phyloP scores from a whole-genome alignment of 83 land plant genomes.

The Picea engelmannii region DNA sequence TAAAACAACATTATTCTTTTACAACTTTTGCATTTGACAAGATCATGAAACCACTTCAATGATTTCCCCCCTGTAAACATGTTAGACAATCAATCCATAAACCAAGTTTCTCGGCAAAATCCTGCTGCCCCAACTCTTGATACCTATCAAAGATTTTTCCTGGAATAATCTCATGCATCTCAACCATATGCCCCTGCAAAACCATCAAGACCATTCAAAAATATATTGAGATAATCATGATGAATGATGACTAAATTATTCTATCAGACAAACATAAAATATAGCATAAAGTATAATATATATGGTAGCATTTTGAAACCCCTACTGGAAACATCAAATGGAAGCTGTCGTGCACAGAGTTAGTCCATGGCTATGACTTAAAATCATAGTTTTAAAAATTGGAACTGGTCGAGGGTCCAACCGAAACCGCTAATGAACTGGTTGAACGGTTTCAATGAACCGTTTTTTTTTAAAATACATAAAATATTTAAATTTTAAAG shows the following conservation, averaged over 20 bases:
- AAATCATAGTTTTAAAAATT: too few relatives aligned
- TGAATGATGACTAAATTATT: not conserved
- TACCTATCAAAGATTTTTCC: slow-evolving; percentile 54
- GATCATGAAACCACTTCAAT: slow-evolving; percentile 43
- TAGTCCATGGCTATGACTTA: too few relatives aligned
- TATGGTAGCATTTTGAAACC: too few relatives aligned
- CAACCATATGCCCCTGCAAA: slow-evolving; percentile 64
- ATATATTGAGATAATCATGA: too few relatives aligned
- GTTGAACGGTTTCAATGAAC: too few relatives aligned
- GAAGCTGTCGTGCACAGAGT: too few relatives aligned
- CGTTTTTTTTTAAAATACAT: too few relatives aligned
- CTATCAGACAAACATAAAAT: not conserved
- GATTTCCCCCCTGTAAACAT: slow-evolving; percentile 81
- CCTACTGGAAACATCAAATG: too few relatives aligned
- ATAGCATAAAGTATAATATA: not conserved
- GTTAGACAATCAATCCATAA: slow-evolving; percentile 60
- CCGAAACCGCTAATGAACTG: too few relatives aligned
- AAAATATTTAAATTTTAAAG: too few relatives aligned
- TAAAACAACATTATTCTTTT: slow-evolving; percentile 36
- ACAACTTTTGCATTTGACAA: slow-evolving; percentile 30
- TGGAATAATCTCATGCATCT: slow-evolving; percentile 65
- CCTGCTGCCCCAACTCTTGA: slow-evolving; percentile 61
- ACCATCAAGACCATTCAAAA: too few relatives aligned
- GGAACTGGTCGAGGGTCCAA: too few relatives aligned
- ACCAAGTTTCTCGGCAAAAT: slow-evolving; percentile 54